Evolutionary conservation across 1,139 yeast genomes (phyloP).

Genomic region (Debaryomyces udenii): DNA sequence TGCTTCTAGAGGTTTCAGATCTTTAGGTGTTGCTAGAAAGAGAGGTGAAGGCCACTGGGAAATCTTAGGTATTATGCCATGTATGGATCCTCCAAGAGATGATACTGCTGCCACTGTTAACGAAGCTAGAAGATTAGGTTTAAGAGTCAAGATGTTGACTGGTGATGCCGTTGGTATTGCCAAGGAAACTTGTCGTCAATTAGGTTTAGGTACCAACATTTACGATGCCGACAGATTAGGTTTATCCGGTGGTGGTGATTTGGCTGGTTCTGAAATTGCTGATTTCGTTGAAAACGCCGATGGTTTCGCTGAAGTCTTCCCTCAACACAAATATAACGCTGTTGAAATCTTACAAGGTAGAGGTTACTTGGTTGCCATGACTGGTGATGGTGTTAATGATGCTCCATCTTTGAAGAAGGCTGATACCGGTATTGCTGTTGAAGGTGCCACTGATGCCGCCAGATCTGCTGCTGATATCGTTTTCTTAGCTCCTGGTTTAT

Average conservation of each 20-base stretch:
- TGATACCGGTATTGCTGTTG: conserved; percentile 96
- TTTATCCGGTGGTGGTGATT: conserved; percentile 94
- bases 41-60: conserved; percentile 99
- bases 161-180: conserved; percentile 99
- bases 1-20: conserved; percentile 98
- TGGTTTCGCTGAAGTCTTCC: conserved; percentile 98
- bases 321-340: conserved; percentile 92
- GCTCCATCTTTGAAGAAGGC: conserved; percentile 97
- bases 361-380: conserved; percentile 96
- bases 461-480: conserved; percentile 96
- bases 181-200: conserved; percentile 97
- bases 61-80: conserved; percentile 96
- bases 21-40: conserved; percentile 98
- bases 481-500: conserved; percentile 94
- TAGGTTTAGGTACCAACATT: conserved; percentile 95
- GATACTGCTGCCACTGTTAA: conserved; percentile 95
- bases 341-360: conserved; percentile 88
- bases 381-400: conserved; percentile 98
- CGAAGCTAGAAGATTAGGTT: conserved; percentile 93
- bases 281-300: conserved; percentile 96
- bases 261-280: conserved; percentile 95
- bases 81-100: conserved; percentile 99
- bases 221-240: conserved; percentile 97
- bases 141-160: conserved; percentile 96
- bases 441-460: conserved; percentile 96